phyloP scores from a whole-genome alignment of 1,139 yeast species.

The Nakaseomyces sp. region DNA sequence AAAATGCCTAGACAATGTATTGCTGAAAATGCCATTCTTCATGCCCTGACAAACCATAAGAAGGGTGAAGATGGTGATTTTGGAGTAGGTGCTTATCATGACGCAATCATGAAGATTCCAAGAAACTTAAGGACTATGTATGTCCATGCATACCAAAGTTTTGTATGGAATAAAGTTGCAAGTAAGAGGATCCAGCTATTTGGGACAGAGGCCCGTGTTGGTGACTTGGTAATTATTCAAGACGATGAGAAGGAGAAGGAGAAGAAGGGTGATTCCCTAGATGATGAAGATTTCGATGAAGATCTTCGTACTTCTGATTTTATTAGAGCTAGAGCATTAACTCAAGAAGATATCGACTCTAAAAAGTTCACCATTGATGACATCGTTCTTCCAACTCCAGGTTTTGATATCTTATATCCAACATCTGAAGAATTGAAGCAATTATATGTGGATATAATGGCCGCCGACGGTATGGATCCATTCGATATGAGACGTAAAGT shows the following conservation, averaged over 20 bases:
- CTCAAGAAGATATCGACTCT: slow-evolving; percentile 59
- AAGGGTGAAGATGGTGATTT: slow-evolving; percentile 42
- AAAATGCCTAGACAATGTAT: slow-evolving; percentile 80
- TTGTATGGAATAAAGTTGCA: slow-evolving; percentile 84
- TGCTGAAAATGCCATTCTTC: slow-evolving; percentile 72
- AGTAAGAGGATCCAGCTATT: slow-evolving; percentile 64
- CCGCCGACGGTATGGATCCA: slow-evolving; percentile 74
- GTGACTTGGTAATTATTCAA: slow-evolving; percentile 56
- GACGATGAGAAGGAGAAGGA: slow-evolving; percentile 29
- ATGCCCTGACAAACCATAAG: slow-evolving; percentile 42
- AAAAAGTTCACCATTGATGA: slow-evolving; percentile 65
- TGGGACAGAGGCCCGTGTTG: slow-evolving; percentile 65
- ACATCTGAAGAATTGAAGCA: slow-evolving; percentile 49
- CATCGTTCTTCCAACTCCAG: slow-evolving; percentile 89
- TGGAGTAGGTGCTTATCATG: slow-evolving; percentile 48
- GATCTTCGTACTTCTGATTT: slow-evolving; percentile 50
- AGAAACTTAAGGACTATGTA: slow-evolving; percentile 89
- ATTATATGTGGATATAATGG: slow-evolving; percentile 68
- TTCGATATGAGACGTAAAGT: slow-evolving; percentile 74
- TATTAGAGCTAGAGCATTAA: slow-evolving; percentile 58
- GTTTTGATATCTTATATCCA: slow-evolving; percentile 82
- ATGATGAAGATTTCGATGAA: slow-evolving; percentile 49
- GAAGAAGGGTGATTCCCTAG: slow-evolving; percentile 25
- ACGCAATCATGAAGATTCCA: slow-evolving; percentile 86
- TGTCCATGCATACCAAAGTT: slow-evolving; percentile 95